Evolutionary conservation across 2,329 filamentous ascomycete genomes (phyloP).

Genomic region (Aspergillus eucalypticola): DNA sequence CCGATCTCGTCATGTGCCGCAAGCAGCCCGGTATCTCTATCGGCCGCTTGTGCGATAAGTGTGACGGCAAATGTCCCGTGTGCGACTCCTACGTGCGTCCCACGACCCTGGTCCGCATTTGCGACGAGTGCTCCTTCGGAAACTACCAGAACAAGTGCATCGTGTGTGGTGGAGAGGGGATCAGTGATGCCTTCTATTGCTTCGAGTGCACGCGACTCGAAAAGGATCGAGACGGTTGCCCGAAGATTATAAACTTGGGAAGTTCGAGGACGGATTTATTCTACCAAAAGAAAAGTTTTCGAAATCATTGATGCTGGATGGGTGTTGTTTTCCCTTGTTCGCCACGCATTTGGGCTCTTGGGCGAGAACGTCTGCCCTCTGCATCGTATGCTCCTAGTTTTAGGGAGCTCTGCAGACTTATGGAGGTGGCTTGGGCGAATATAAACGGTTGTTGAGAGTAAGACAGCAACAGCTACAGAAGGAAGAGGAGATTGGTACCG

Average conservation of each 20-base stretch:
- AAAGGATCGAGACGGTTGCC: slow-evolving; percentile 95
- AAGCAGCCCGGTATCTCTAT: slow-evolving; percentile 97
- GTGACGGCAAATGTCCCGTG: slow-evolving; percentile 98
- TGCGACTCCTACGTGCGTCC: slow-evolving; percentile 99
- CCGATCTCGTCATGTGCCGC: slow-evolving; percentile 99
- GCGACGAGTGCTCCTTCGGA: slow-evolving; percentile 98
- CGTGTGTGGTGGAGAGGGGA: slow-evolving; percentile 96
- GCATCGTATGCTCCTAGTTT: slow-evolving; percentile 7
- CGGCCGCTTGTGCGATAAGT: slow-evolving; percentile 98
- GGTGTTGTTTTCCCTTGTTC: slow-evolving; percentile 10
- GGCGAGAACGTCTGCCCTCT: neutral
- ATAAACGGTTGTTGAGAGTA: slow-evolving; percentile 10
- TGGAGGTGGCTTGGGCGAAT: neutral
- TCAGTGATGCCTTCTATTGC: slow-evolving; percentile 98
- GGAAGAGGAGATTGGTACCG: neutral
- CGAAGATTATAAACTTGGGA: slow-evolving; percentile 98
- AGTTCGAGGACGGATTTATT: slow-evolving; percentile 92
- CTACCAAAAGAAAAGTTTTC: slow-evolving; percentile 67
- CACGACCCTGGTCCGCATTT: slow-evolving; percentile 95
- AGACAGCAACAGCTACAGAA: slow-evolving; percentile 3
- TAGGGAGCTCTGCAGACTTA: neutral
- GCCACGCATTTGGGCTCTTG: slow-evolving; percentile 13
- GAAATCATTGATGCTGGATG: slow-evolving; percentile 40
- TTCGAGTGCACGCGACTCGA: slow-evolving; percentile 97
- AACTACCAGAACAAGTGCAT: slow-evolving; percentile 99